Evolutionary conservation across 2,329 filamentous ascomycete genomes (phyloP), one percentile per base, ranked within the genome.

Genomic region (Sporothrix pallida): DNA sequence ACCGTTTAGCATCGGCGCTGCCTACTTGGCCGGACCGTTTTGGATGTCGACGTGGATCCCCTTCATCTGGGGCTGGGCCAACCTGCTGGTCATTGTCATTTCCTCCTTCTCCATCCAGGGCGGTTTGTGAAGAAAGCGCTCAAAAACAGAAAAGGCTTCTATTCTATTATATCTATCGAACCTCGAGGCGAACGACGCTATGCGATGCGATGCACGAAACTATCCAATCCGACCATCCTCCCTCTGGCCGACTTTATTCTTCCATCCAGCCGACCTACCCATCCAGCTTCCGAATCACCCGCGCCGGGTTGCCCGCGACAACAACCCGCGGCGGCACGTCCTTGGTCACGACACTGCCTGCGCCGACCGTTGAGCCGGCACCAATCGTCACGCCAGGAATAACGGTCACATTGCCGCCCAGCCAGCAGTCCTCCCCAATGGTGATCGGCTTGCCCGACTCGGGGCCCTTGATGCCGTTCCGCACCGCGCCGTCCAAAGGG

Each of bases 31-130:
- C 2, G 95, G 94, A 60, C 93, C 92, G 82, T 97, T 95, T 80
- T 87, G 90, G 78, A 96, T 97, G 94, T 95, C 94, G 63, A 97
- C 95, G 0, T 97, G 94, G 94, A 93, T 97, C 70, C 95, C 95
- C 0, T 92, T 96, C 79, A 88, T 95, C 26, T 97, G 95, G 95
- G 93, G 90, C 0, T 87, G 93, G 79, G 92, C 95, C 81, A 97
- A 94, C 80, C 90, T 95, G 10, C 81, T 97, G 65, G 87, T 97
- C 44, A 84, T 98, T 63, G 90, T 97, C 69, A 85, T 97, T 75
- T 96, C 94, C 5, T 96, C 93, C 3, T 97, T 97, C 81, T 93
- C 94, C n/a, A 95, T 97, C 70, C 94, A 97, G 80, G 94, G 94
- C 68, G 94, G 93, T 54, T 86, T 97, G 75, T 97, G 69, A 80